Base-by-base conservation (phyloP, 345 rosid genomes). In the Viola odorata region DNA sequence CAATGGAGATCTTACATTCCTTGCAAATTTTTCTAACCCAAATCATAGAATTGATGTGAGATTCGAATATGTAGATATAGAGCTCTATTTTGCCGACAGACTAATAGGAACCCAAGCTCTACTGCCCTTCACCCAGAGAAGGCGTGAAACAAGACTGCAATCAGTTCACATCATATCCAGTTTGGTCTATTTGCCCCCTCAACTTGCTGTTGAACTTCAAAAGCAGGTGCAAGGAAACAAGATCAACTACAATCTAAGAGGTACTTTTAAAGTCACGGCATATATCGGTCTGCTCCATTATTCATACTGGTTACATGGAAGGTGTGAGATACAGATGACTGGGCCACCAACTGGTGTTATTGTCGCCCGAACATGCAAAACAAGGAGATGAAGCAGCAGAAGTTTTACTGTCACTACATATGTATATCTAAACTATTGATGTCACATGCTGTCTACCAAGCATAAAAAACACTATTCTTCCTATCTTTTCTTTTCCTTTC, bases 281-380 rank as follows among this genome's bases (percentile, higher is more conserved):
- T 72, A 53, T 50, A 39, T 92, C 36, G 98, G 98, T 57, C 53
- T 82, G 41, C 57, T 92, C 56, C 97, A 73, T 72, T 83, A 78
- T 74, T 81, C 91, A 48, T 87, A 85, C 78, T 77, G 85, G 91
- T 63, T 89, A 60, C 96, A 89, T 40, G 80, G 82, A 14, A 81
- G 82, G 69, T 92, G 98, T 72, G 87, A 78, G 72, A 64, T 87
- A 32, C 72, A 71, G 53, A 71, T 84, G 84, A 77, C 83, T 1
- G 78, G 91, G 69, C 98, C 97, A 36, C 98, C 98, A 37, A 72
- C 74, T 0, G 98, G 98, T 23, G 76, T 72, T 14, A 71, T 92
- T 41, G 76, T 87, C 45, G 71, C 75, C 58, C 81, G 75, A 53
- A 77, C 56, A 63, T 89, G 97, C 81, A 80, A 72, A 50, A 83